Evolutionary conservation across 2,329 filamentous ascomycete genomes (phyloP), one percentile per base, ranked within the genome.

Genomic region (Sclerotinia spermophila): DNA sequence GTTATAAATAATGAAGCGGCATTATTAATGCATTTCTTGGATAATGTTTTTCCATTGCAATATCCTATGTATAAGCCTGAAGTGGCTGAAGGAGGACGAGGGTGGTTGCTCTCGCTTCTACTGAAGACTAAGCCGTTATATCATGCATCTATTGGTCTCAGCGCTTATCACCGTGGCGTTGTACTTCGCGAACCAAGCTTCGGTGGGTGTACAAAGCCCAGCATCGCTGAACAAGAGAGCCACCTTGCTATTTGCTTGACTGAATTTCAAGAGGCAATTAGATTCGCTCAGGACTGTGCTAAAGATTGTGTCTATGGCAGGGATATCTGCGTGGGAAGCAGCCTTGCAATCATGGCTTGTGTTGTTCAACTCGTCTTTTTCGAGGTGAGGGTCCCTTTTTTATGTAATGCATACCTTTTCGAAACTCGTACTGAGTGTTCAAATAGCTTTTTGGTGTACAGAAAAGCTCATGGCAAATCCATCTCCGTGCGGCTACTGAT

Each of bases 1-100:
- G n/a, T 56, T 55, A 15, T 51, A 30, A 38, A 88, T 81, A 90
- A 40, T 80, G 75, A 79, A 58, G 73, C 72, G n/a, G 62, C 76
- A 75, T 82, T 85, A 58, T 79, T 86, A 70, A 87, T 87, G 83
- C 83, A 87, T 70, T 90, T 89, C 76, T 81, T 90, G 60, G 88
- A 90, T 77, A 84, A 87, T 73, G 82, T 89, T 30, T 85, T 90
- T 72, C 87, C 88, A 2, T 86, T 89, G 73, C 79, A 90, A 1
- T 90, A 88, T 75, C 88, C 88, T 7, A 88, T 89, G 76, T 90
- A 90, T 78, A 82, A 82, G 1, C 88, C 88, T 0, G 81, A 82
- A 3, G 76, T 88, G 8, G 81, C 86, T 5, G 81, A 86, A 70
- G 85, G 86, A n/a, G 88, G 87, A 21, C 83, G 86, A 64, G 84